These are phyloP conservation scores for Chaetomium strumarium DNA, from an alignment of 2,329 filamentous ascomycete species.

Conservation along the genomic window DNA sequence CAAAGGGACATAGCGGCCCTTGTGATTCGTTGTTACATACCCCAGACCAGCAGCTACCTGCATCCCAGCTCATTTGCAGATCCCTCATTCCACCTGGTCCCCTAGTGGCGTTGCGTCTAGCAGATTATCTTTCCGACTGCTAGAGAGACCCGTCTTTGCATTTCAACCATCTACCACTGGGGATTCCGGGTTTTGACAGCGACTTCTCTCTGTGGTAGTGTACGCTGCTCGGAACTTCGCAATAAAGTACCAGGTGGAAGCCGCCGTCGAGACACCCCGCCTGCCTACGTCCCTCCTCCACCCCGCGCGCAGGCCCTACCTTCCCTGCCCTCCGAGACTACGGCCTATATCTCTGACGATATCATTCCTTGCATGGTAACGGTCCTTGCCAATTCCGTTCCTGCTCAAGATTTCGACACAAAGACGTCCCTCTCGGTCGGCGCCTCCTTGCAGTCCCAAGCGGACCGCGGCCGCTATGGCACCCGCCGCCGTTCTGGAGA, in stretches of 20 bases:
- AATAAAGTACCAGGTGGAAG: no score
- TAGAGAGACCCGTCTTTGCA: neutral
- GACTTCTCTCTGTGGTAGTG: neutral
- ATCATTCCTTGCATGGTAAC: slow-evolving; percentile 2
- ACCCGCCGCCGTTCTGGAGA: slow-evolving; percentile 33
- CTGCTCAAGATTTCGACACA: neutral
- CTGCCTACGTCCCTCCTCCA: neutral
- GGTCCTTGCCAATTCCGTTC: neutral
- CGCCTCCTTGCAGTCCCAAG: neutral
- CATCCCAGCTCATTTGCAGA: slow-evolving; percentile 2
- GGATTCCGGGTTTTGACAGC: neutral
- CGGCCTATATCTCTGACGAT: neutral
- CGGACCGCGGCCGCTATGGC: slow-evolving; percentile 27
- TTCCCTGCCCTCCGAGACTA: no score
- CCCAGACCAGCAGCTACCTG: neutral
- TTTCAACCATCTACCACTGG: neutral
- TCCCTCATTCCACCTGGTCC: slow-evolving; percentile 7
- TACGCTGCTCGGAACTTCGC: no score
- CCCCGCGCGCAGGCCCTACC: neutral
- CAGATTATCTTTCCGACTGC: neutral
- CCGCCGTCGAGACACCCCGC: neutral
- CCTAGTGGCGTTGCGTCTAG: slow-evolving; percentile 4
- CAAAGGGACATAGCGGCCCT: neutral
- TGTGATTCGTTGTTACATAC: neutral
- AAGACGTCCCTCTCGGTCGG: neutral